Evolutionary conservation across 306 rosid genomes (phyloP).

Genomic region (Casuarina glauca): DNA sequence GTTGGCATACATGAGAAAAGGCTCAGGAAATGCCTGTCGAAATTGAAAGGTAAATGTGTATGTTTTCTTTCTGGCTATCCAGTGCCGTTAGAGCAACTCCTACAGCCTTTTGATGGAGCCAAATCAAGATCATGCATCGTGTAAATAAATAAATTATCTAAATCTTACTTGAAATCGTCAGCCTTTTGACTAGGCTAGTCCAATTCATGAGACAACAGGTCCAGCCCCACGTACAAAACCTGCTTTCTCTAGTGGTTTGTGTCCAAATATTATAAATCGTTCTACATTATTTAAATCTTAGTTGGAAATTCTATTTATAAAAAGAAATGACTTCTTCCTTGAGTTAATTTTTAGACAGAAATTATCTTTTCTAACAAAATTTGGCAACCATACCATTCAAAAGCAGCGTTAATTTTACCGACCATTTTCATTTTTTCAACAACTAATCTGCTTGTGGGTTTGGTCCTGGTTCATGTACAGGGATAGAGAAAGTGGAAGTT

Average conservation of each 20-base stretch:
- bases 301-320: no score
- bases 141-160: neutral
- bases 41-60: constrained; percentile 55
- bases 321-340: no score
- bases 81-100: neutral
- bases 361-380: no score
- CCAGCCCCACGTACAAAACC: no score
- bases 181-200: no score
- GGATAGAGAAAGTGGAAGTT: constrained; percentile 90
- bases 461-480: constrained; percentile 28
- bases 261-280: no score
- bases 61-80: neutral
- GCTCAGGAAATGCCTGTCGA: constrained; percentile 76
- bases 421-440: neutral
- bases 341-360: no score
- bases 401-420: neutral
- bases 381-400: no score
- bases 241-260: no score
- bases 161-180: no score
- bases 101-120: neutral
- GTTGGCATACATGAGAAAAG: constrained; percentile 86
- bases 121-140: neutral
- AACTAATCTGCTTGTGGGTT: neutral
- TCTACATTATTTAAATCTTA: no score
- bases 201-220: no score